These are phyloP conservation scores for Aspergillus incahuasiensis DNA, from an alignment of 495 filamentous ascomycete genomes.

Conservation along the genomic window DNA sequence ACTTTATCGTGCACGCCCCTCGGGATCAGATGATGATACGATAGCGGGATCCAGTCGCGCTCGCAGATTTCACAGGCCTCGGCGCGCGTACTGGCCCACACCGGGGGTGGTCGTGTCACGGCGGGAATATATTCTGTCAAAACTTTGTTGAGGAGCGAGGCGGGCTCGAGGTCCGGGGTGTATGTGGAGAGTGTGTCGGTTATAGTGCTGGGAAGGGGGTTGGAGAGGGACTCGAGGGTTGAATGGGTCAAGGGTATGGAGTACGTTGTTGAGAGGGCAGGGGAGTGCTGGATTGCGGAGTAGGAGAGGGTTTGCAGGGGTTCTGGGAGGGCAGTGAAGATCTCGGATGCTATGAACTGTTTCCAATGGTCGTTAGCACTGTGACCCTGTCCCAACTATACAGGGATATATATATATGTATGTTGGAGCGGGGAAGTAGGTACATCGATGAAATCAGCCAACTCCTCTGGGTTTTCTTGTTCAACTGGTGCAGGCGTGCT, in stretches of 20 bases:
- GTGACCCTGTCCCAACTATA: neutral
- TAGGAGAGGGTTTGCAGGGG: slow-evolving; percentile 59
- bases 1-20: slow-evolving; percentile 72
- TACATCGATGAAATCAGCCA: slow-evolving; percentile 7
- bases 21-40: slow-evolving; percentile 84
- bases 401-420: neutral
- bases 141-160: slow-evolving; percentile 57
- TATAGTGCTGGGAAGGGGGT: slow-evolving; percentile 45
- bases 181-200: slow-evolving; percentile 56
- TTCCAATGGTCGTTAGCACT: neutral
- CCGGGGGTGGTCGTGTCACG: slow-evolving; percentile 55
- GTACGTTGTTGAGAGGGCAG: slow-evolving; percentile 44
- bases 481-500: neutral
- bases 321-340: slow-evolving; percentile 59
- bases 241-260: slow-evolving; percentile 45
- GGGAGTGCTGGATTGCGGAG: slow-evolving; percentile 45
- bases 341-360: slow-evolving; percentile 66
- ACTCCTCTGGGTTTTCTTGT: neutral
- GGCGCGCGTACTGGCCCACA: slow-evolving; percentile 50
- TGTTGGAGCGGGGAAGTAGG: neutral
- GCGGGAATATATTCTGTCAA: slow-evolving; percentile 55
- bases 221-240: slow-evolving; percentile 36
- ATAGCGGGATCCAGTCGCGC: slow-evolving; percentile 70
- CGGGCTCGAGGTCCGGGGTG: slow-evolving; percentile 27
- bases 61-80: slow-evolving; percentile 75